Evolutionary conservation across 345 rosid genomes (phyloP).

Genomic region (Rubroshorea leprosula): DNA sequence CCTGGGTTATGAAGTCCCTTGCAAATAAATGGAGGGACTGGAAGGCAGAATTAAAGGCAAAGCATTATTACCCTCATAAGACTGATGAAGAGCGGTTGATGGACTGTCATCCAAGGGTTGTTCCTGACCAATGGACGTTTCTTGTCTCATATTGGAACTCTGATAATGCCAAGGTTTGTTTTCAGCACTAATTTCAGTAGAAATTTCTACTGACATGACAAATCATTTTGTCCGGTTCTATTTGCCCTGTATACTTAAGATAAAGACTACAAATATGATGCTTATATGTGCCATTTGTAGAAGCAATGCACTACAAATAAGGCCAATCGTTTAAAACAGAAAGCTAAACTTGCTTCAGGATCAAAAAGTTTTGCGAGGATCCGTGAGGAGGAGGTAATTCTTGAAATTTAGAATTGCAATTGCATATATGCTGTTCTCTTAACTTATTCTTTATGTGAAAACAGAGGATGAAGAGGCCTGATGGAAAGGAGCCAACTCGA

Average conservation of each 20-base stretch:
- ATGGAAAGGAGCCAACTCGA: constrained; percentile 33
- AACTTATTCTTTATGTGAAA: constrained; percentile 6
- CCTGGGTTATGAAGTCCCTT: constrained; percentile 29
- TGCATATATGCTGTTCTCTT: neutral
- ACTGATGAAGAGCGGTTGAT: constrained; percentile 33
- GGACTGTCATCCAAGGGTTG: constrained; percentile 25
- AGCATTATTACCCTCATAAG: constrained; percentile 25
- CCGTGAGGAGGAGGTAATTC: constrained; percentile 37
- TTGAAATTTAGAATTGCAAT: constrained; percentile 4
- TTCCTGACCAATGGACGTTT: constrained; percentile 35
- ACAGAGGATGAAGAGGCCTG: constrained; percentile 28
- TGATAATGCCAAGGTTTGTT: constrained; percentile 26
- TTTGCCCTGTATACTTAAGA: neutral
- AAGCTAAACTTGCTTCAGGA: constrained; percentile 23
- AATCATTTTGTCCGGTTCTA: neutral
- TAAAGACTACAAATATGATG: neutral
- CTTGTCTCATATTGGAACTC: constrained; percentile 33
- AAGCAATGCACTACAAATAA: constrained; percentile 24
- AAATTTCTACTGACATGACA: neutral
- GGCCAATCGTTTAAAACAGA: constrained; percentile 28
- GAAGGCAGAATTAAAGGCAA: constrained; percentile 29
- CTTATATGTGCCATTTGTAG: constrained; percentile 18
- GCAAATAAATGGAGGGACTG: constrained; percentile 35
- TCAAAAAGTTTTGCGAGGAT: constrained; percentile 34
- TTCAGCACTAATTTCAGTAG: neutral